Base-by-base conservation (phyloP, 768 basidiomycete genomes). In the Suillus subalutaceus region DNA sequence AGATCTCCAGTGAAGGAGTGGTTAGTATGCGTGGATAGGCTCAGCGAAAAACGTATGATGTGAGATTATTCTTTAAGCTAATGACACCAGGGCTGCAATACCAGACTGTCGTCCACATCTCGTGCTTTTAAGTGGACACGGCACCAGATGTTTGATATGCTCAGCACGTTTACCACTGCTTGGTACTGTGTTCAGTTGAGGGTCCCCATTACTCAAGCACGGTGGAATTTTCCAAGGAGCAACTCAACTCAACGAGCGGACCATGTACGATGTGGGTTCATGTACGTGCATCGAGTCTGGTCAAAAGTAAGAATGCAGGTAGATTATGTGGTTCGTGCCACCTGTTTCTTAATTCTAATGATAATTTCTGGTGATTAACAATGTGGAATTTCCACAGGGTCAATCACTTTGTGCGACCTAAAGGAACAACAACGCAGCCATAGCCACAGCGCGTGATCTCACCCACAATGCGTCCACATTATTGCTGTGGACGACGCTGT, bases 361-460 rank as follows among this genome's bases (percentile, higher is more conserved):
- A 30, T 18, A 16, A 53, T 18, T 1, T 18, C 16, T 30, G 7
- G 52, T 18, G 12, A 30, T 53, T 1, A 16, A 16, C 15, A 30
- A 15, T 13, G 9, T 10, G n/a, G 10, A 50, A 50, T 0, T 26
- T 23, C 2, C 23, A 15, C 13, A 26, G 50, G 15, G 15, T 13
- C 50, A 26, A 15, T 13, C 50, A 50, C 13, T 6, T 26, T 50
- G 50, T 26, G 23, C 23, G 50, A 50, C 50, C 1, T 50, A 23
- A 46, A 46, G 44, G 20, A n/a, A 46, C 32, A 32, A 32, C 32
- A 32, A 32, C 18, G 43, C 18, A 18, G 18, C 43, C 18, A 18
- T 43, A 18, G 23, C 13, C 50, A 52, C 23, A 26, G 6, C 13
- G 23, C 1, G 23, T 23, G 48, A n/a, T 48, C 75, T 75, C 61